phyloP scores from a whole-genome alignment of 257 asterid species.

The Solanum pennellii region DNA sequence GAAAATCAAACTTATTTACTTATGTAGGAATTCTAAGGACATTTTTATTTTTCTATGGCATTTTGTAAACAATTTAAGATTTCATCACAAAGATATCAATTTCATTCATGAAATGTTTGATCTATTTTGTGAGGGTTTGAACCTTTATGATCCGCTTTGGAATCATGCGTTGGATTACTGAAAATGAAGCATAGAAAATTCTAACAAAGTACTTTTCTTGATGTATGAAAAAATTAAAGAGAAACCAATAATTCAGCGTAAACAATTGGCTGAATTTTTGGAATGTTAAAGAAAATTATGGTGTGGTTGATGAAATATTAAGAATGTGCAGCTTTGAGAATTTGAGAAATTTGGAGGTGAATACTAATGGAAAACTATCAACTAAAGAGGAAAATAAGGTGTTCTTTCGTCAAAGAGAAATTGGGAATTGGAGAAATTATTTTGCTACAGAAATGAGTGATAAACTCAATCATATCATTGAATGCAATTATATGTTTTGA shows the following conservation, averaged over 20 bases:
- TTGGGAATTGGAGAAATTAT: conserved; percentile 1
- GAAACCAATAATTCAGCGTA: not conserved
- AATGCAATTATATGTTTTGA: not conserved
- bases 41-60: not conserved
- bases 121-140: not conserved
- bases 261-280: not conserved
- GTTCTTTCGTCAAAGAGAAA: not conserved
- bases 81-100: not conserved
- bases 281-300: not conserved
- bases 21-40: not conserved
- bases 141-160: not conserved
- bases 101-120: not conserved
- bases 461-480: not conserved
- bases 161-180: not conserved
- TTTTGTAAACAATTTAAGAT: not conserved
- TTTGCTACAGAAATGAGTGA: not conserved
- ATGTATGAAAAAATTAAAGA: not conserved
- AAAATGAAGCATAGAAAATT: not conserved
- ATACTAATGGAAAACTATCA: not conserved
- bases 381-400: not conserved
- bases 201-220: not conserved
- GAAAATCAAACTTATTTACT: not conserved
- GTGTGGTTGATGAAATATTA: not conserved
- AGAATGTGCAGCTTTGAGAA: not conserved
- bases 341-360: not conserved